A percentile compares a stretch with the other conserved stretches of the same genome.
These are phyloP conservation scores for Zygotorulaspora chibaensis DNA, from an alignment of 805 yeast genomes.

Conservation along the genomic window DNA sequence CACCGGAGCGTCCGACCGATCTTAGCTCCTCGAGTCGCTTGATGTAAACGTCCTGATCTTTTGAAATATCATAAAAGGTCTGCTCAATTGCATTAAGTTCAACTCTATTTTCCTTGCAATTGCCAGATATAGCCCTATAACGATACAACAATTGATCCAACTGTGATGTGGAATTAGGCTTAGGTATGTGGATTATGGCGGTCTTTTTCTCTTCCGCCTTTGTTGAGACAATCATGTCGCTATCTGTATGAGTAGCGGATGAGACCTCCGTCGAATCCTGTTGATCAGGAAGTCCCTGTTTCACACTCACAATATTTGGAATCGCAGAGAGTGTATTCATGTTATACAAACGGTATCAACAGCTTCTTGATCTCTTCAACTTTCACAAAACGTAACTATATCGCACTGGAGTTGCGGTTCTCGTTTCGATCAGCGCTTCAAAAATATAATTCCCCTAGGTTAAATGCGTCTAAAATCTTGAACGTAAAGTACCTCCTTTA, in stretches of 20 bases:
- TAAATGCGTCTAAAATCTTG: background rate
- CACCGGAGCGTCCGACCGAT: constrained; percentile 18
- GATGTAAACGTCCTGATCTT: constrained; percentile 38
- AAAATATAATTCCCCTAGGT: too few species aligned
- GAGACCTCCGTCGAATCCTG: background rate
- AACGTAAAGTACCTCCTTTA: background rate
- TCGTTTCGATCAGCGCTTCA: too few species aligned
- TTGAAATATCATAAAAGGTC: constrained; percentile 39
- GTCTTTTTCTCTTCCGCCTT: background rate
- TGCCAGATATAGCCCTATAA: constrained; percentile 29
- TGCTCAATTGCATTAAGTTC: constrained; percentile 46
- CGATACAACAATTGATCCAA: constrained; percentile 32
- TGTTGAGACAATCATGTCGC: background rate
- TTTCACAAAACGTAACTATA: too few species aligned
- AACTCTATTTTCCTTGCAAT: constrained; percentile 22
- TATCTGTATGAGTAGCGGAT: background rate
- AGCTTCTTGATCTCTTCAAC: too few species aligned
- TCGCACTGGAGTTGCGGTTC: too few species aligned
- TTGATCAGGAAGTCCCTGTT: background rate
- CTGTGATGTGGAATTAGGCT: constrained; percentile 26
- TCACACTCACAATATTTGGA: background rate
- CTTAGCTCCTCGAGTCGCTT: constrained; percentile 32
- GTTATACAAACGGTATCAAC: background rate
- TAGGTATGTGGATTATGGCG: constrained; percentile 21
- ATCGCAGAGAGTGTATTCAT: constrained; percentile 8